Evolutionary conservation across 768 basidiomycete species (phyloP), one percentile per base, ranked within the genome.

Genomic region (Chalciporus piperatus): DNA sequence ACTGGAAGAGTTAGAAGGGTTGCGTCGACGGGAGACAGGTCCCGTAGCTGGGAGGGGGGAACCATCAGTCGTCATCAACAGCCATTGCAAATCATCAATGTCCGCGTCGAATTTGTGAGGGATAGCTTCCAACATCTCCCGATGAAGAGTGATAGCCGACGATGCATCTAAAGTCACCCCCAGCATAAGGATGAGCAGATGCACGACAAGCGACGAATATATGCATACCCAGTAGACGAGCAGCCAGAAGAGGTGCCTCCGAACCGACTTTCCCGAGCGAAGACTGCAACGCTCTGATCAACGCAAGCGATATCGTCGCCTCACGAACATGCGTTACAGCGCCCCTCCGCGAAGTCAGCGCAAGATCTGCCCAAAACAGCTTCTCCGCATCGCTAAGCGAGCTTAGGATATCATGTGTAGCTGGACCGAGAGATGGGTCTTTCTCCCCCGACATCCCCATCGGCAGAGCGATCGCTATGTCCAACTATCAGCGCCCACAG

Each of bases 71-170:
- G 71, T 67, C 38, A 86, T 72, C 3, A 71, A 48, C 0, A 89
- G 91, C 92, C 93, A 97, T 48, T 76, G 74, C 22, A 89, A 65
- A 61, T 96, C 92, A 56, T 93, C 87, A 14, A 57, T 57, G 3
- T 66, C 63, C 1, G 62, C 32, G 12, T 73, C 63, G 3, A 88
- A 81, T 64, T 97, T 97, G 61, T 81, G 69, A 1, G 80, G 76
- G 44, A 95, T 86, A 14, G 81, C 82, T 56, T 96, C 93, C 14
- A 94, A 67, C 75, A 98, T 81, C 63, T 98, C 96, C 16, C 92
- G 80, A 9, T 85, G 83, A 2, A 97, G 75, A 0, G 92, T 92
- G 41, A 94, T 79, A 5, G 89, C 81, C 0, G 85, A 75, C 3
- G 85, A 84, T 13, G 78, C 72, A 66, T 96, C 95, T 96, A 57